These are phyloP conservation scores for Verticillium nonalfalfae DNA, from an alignment of 2,329 filamentous ascomycete genomes.

Conservation along the genomic window DNA sequence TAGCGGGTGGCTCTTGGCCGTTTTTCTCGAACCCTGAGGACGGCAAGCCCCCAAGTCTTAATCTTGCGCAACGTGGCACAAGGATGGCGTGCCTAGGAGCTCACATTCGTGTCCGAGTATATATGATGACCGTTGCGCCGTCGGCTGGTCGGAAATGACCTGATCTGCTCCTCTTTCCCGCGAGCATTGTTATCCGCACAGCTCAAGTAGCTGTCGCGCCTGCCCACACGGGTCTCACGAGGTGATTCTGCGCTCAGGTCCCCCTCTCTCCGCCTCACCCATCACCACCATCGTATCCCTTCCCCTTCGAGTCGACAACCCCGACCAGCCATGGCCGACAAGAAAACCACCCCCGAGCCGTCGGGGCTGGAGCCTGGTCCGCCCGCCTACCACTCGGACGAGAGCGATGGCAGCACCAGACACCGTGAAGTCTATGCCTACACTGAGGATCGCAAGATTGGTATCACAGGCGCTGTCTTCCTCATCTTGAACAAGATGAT, in stretches of 20 bases:
- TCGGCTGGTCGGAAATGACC: neutral
- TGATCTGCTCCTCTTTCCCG: neutral
- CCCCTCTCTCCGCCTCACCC: neutral
- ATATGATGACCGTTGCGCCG: neutral
- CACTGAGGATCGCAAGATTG: slow-evolving; percentile 39
- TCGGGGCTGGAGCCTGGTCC: neutral
- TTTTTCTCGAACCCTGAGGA: neutral
- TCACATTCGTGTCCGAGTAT: neutral
- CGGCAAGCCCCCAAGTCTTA: neutral
- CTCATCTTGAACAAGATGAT: slow-evolving; percentile 55
- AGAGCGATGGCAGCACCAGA: neutral
- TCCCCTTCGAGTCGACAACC: neutral
- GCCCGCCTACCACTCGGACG: neutral
- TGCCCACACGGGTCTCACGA: neutral
- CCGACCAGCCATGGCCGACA: neutral
- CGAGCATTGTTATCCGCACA: neutral
- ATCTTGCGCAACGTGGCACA: neutral
- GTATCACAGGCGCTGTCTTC: slow-evolving; percentile 44
- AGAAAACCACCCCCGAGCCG: neutral
- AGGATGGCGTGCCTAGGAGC: neutral
- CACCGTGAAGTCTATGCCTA: neutral
- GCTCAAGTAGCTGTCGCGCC: neutral
- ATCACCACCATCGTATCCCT: neutral
- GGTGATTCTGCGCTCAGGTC: neutral
- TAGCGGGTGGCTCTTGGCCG: neutral